Percentiles rank a stretch among this genome's conserved stretches.
phyloP scores from a whole-genome alignment of 2,329 filamentous ascomycete genomes.

The Cordyceps tenuipes region DNA sequence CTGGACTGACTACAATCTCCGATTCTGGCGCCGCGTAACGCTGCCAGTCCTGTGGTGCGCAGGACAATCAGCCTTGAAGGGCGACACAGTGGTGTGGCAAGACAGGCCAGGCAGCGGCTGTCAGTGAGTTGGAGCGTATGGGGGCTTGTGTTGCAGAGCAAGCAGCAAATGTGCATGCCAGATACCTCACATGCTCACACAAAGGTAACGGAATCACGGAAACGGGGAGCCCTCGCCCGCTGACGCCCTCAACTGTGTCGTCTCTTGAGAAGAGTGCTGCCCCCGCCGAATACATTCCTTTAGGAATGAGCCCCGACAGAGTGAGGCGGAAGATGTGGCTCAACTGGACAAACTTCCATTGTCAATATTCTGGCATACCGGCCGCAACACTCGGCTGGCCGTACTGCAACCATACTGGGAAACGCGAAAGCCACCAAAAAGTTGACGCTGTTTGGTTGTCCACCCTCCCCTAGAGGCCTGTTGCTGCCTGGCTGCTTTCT shows the following conservation, averaged over 20 bases:
- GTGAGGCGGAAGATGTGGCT: conserved; percentile 2
- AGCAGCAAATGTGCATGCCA: neutral
- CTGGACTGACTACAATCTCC: neutral
- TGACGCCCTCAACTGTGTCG: neutral
- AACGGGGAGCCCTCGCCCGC: neutral
- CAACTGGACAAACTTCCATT: neutral
- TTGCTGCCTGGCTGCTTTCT: neutral
- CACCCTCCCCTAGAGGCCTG: neutral
- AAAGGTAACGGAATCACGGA: conserved; percentile 1
- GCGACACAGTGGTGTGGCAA: neutral
- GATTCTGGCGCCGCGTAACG: neutral
- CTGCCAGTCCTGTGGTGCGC: neutral
- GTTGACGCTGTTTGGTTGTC: neutral
- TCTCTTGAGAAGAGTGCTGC: neutral
- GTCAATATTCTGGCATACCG: neutral
- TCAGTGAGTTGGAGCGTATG: neutral
- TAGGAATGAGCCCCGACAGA: neutral
- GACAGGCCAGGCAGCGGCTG: neutral
- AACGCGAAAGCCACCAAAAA: neutral
- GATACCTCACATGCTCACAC: conserved; percentile 1
- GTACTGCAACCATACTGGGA: neutral
- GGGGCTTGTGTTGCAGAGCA: neutral
- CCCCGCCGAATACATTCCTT: neutral
- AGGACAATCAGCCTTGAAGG: neutral
- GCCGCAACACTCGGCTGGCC: neutral